Evolutionary conservation across 1,139 yeast genomes (phyloP).

Genomic region (Scheffersomyces parashehatae): DNA sequence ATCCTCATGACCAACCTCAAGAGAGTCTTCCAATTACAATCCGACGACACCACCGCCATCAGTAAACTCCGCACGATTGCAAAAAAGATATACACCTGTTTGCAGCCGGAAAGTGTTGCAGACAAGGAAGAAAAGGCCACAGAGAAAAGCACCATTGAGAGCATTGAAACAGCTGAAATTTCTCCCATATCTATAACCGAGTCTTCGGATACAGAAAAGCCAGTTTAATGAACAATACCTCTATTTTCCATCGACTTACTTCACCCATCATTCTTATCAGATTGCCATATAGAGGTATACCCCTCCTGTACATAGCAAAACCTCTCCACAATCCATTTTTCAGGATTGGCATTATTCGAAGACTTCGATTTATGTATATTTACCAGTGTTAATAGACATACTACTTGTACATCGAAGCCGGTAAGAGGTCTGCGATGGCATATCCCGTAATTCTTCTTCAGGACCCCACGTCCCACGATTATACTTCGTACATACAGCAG

Average conservation of each 20-base stretch:
- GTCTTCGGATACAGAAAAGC: too few species aligned
- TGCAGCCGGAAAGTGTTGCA: too few species aligned
- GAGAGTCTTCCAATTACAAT: conserved; percentile 17
- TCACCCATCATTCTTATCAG: not conserved
- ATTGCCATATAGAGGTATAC: not conserved
- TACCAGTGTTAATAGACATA: too few species aligned
- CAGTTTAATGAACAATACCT: too few species aligned
- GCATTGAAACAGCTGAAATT: too few species aligned
- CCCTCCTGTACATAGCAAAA: conserved; percentile 1
- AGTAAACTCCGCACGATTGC: conserved; percentile 7
- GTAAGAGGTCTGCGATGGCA: conserved; percentile 3
- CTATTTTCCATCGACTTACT: not conserved
- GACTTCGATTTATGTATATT: too few species aligned
- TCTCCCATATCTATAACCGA: too few species aligned
- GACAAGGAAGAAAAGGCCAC: too few species aligned
- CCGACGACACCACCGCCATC: conserved; percentile 13
- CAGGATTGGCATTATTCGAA: too few species aligned
- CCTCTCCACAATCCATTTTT: not conserved
- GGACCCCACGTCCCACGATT: conserved; percentile 26
- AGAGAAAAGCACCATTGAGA: too few species aligned
- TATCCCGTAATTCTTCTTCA: conserved; percentile 24
- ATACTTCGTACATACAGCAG: conserved; percentile 20
- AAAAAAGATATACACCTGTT: conserved; percentile 7
- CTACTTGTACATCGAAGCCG: too few species aligned
- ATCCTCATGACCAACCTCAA: conserved; percentile 20